These are phyloP conservation scores for Globisporangium iwayamae DNA, from an alignment of 352 stramenopile genomes.

Conservation along the genomic window DNA sequence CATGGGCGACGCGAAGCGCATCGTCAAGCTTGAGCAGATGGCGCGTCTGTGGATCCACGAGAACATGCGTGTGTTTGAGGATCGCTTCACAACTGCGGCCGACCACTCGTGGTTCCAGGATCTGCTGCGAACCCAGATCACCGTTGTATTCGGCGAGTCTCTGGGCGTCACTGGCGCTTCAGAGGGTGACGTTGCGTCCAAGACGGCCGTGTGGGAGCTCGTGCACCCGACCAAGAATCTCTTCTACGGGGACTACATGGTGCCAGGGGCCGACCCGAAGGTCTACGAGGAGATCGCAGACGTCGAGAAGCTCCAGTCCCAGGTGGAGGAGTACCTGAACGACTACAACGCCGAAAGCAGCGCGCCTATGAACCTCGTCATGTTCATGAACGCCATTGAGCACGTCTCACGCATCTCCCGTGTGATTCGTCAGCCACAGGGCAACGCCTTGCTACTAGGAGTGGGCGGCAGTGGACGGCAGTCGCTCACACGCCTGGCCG, in stretches of 20 bases:
- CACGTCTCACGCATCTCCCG: constrained; percentile 82
- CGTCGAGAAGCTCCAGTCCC: constrained; percentile 71
- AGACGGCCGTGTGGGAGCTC: constrained; percentile 52
- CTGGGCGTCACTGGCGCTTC: constrained; percentile 25
- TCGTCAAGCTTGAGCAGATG: constrained; percentile 66
- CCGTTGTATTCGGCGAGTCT: constrained; percentile 44
- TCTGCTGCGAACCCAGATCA: constrained; percentile 56
- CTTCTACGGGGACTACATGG: constrained; percentile 93
- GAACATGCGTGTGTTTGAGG: constrained; percentile 84
- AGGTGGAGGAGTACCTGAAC: constrained; percentile 84
- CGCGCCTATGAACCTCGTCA: constrained; percentile 83
- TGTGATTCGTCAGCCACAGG: constrained; percentile 80
- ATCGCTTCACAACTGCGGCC: constrained; percentile 69
- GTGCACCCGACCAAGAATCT: constrained; percentile 58
- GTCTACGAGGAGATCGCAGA: constrained; percentile 91
- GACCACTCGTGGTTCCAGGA: constrained; percentile 84
- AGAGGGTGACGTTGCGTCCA: constrained; percentile 17
- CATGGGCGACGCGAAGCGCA: constrained; percentile 79
- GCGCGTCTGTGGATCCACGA: constrained; percentile 81
- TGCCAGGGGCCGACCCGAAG: constrained; percentile 87
- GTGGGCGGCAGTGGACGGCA: constrained; percentile 92
- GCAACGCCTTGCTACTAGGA: constrained; percentile 91
- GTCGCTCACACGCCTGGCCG: constrained; percentile 85
- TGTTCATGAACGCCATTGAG: constrained; percentile 89
- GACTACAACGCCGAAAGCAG: constrained; percentile 89